Conservation (phyloP, 352 stramenopile genomes). For the Peronospora destructor region DNA sequence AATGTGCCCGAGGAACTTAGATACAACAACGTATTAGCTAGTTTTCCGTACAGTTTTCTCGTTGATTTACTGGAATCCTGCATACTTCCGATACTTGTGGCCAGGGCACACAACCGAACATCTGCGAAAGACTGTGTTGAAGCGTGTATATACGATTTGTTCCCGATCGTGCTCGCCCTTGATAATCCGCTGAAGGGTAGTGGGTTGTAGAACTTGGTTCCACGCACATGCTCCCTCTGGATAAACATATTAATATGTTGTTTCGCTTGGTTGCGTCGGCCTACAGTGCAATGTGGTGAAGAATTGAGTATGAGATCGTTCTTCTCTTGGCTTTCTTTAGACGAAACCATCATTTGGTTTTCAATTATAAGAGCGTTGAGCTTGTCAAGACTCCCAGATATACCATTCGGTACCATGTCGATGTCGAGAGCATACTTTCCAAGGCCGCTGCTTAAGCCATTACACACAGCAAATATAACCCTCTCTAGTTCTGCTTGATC, state of each 20-base stretch:
- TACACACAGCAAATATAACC: conserved; percentile 72
- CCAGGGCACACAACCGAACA: conserved; percentile 24
- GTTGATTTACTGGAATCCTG: conserved; percentile 15
- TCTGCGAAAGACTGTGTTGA: conserved; percentile 9
- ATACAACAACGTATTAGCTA: conserved; percentile 51
- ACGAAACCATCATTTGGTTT: conserved; percentile 25
- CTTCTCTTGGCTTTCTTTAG: conserved; percentile 8
- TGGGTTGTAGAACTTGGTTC: conserved; percentile 52
- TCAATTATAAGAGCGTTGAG: conserved; percentile 47
- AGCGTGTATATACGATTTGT: not conserved
- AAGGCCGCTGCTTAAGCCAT: conserved; percentile 57
- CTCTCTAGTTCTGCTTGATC: conserved; percentile 67
- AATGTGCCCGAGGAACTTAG: conserved; percentile 30
- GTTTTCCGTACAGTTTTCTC: conserved; percentile 30
- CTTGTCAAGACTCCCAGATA: conserved; percentile 66
- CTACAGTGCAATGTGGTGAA: not conserved
- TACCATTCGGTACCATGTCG: conserved; percentile 45
- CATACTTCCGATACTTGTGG: conserved; percentile 25
- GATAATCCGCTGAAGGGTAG: conserved; percentile 8
- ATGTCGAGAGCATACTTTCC: conserved; percentile 71
- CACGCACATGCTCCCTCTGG: conserved; percentile 34
- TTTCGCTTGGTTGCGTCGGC: conserved; percentile 17
- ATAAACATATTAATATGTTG: conserved; percentile 63
- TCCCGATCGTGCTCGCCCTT: not conserved
- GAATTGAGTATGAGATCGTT: conserved; percentile 2